phyloP scores from a whole-genome alignment of 2,329 filamentous ascomycete genomes.

The Alternaria solani region DNA sequence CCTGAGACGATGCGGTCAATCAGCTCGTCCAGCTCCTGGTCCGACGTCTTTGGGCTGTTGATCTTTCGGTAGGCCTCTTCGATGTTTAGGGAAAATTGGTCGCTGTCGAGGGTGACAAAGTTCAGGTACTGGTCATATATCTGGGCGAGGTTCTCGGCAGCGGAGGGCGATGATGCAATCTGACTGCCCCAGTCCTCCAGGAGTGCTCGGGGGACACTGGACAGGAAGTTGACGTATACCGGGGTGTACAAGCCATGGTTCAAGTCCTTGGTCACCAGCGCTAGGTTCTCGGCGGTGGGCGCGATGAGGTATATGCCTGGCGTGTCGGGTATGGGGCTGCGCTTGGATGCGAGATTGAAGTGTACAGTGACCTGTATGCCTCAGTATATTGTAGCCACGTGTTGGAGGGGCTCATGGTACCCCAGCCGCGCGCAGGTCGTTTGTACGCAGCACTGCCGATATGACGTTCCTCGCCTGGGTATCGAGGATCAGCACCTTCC shows the following conservation, averaged over 20 bases:
- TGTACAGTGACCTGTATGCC: constrained; percentile 62
- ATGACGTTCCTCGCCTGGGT: constrained; percentile 92
- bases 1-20: constrained; percentile 94
- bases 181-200: constrained; percentile 94
- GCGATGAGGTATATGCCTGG: constrained; percentile 97
- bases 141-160: constrained; percentile 88
- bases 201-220: constrained; percentile 86
- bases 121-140: constrained; percentile 77
- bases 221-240: constrained; percentile 96
- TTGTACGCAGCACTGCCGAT: constrained; percentile 92
- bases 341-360: constrained; percentile 75
- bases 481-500: constrained; percentile 85
- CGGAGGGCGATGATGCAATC: constrained; percentile 77
- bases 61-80: constrained; percentile 86
- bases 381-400: constrained; percentile 58
- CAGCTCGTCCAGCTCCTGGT: constrained; percentile 85
- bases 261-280: constrained; percentile 84
- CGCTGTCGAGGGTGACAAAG: constrained; percentile 3
- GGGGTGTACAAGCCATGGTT: constrained; percentile 84
- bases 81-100: constrained; percentile 65
- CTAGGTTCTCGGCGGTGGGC: constrained; percentile 80
- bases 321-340: constrained; percentile 79
- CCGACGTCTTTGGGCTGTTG: constrained; percentile 89
- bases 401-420: constrained; percentile 42
- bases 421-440: constrained; percentile 91